Evolutionary conservation across 1,139 yeast genomes (phyloP).

Genomic region (Arxiozyma slooffiae): DNA sequence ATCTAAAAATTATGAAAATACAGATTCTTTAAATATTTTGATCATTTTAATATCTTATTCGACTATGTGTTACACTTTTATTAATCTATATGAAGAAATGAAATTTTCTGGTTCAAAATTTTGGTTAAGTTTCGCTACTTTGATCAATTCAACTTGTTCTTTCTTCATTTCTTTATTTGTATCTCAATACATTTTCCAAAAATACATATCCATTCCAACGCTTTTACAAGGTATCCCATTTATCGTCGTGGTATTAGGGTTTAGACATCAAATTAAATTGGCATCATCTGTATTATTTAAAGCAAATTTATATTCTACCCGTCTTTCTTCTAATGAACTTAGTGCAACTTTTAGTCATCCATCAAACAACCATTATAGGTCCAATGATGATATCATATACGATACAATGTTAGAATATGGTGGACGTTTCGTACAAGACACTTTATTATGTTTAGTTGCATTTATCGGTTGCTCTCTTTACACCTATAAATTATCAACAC

Average conservation of each 20-base stretch:
- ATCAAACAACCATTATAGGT: slow-evolving; percentile 12
- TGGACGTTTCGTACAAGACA: slow-evolving; percentile 67
- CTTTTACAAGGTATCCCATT: slow-evolving; percentile 91
- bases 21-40: slow-evolving; percentile 80
- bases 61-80: slow-evolving; percentile 83
- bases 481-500: slow-evolving; percentile 63
- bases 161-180: slow-evolving; percentile 74
- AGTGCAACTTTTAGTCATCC: slow-evolving; percentile 29
- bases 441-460: slow-evolving; percentile 64
- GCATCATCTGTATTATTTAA: slow-evolving; percentile 41
- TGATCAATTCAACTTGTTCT: slow-evolving; percentile 76
- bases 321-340: slow-evolving; percentile 12
- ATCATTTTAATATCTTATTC: slow-evolving; percentile 73
- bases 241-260: slow-evolving; percentile 85
- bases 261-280: slow-evolving; percentile 74
- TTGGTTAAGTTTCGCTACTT: slow-evolving; percentile 80
- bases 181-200: slow-evolving; percentile 39
- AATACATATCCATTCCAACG: slow-evolving; percentile 60
- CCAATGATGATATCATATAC: slow-evolving; percentile 33
- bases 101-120: slow-evolving; percentile 65
- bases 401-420: slow-evolving; percentile 62
- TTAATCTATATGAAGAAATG: slow-evolving; percentile 74
- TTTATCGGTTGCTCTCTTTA: slow-evolving; percentile 58
- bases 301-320: slow-evolving; percentile 9
- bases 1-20: slow-evolving; percentile 31